Evolutionary conservation across 176 grass and related monocot species (phyloP).

Genomic region (Dactylis glomerata): DNA sequence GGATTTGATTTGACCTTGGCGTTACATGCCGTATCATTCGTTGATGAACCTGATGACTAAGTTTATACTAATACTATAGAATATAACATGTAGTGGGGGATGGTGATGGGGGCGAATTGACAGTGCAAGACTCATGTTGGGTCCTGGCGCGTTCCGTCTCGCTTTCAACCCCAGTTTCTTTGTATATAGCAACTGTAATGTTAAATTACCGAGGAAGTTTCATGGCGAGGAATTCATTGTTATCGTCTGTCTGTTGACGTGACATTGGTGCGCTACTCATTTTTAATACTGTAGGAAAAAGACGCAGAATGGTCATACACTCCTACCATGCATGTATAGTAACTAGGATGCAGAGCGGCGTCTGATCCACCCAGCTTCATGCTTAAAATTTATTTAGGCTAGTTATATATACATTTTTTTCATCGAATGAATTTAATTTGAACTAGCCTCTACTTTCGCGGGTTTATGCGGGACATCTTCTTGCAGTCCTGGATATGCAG

Average conservation of each 20-base stretch:
- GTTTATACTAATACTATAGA: slow-evolving; percentile 18
- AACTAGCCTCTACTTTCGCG: too few species aligned
- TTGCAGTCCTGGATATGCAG: too few species aligned
- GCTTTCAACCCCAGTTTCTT: neutral
- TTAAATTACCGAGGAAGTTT: slow-evolving; percentile 13
- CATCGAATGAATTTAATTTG: too few species aligned
- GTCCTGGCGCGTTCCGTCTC: neutral
- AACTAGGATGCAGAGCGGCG: too few species aligned
- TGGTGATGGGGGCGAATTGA: slow-evolving; percentile 35
- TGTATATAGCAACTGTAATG: neutral
- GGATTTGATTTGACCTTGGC: slow-evolving; percentile 47
- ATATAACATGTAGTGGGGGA: slow-evolving; percentile 25
- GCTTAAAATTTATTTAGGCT: too few species aligned
- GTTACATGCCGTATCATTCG: slow-evolving; percentile 25
- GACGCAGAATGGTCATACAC: neutral
- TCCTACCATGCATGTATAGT: too few species aligned
- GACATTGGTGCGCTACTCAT: neutral
- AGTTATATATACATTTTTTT: too few species aligned
- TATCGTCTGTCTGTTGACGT: slow-evolving; percentile 2
- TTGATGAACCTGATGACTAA: neutral
- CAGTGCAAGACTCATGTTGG: slow-evolving; percentile 28
- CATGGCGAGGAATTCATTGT: neutral
- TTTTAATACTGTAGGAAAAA: neutral
- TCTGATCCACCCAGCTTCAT: too few species aligned
- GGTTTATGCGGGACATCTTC: too few species aligned